Conservation (phyloP, 768 basidiomycete genomes). For the Hydnum rufescens region DNA sequence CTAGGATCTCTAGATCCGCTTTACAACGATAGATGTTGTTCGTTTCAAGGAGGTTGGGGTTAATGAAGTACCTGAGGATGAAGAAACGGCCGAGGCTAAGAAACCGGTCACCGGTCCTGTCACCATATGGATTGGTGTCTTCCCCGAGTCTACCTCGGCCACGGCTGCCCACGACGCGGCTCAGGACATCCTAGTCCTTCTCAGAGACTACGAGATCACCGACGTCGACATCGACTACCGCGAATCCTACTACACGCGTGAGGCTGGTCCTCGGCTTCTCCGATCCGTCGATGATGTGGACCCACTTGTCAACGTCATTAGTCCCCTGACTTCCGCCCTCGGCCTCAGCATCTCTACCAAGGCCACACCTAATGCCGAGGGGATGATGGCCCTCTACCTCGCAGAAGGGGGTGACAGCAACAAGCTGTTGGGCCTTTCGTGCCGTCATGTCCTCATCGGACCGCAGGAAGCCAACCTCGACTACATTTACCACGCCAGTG, state of each 20-base stretch:
- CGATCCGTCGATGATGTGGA: slow-evolving; percentile 8
- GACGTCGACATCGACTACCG: slow-evolving; percentile 8
- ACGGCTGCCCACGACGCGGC: slow-evolving; percentile 8
- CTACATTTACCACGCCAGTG: neutral
- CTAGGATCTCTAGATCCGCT: slow-evolving; percentile 7
- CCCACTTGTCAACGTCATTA: slow-evolving; percentile 4
- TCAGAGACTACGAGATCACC: slow-evolving; percentile 7
- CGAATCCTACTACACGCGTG: slow-evolving; percentile 4
- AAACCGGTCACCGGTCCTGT: slow-evolving; percentile 6
- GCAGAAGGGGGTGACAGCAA: slow-evolving; percentile 17
- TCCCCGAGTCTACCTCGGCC: slow-evolving; percentile 5
- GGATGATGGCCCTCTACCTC: slow-evolving; percentile 17
- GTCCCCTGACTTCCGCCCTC: slow-evolving; percentile 7
- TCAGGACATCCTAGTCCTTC: slow-evolving; percentile 7
- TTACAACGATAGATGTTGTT: slow-evolving; percentile 8
- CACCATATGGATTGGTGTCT: slow-evolving; percentile 9
- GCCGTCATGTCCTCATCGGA: neutral
- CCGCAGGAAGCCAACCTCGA: slow-evolving; percentile 7
- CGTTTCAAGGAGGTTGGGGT: slow-evolving; percentile 7
- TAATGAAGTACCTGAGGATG: slow-evolving; percentile 6
- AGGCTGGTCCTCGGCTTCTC: slow-evolving; percentile 7
- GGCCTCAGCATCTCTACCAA: slow-evolving; percentile 4
- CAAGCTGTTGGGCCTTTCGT: slow-evolving; percentile 6
- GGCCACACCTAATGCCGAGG: slow-evolving; percentile 3
- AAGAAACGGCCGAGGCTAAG: slow-evolving; percentile 3